Evolutionary conservation across 2,329 filamentous ascomycete species (phyloP), one percentile per base, ranked within the genome.

Genomic region (Penicillium polonicum): DNA sequence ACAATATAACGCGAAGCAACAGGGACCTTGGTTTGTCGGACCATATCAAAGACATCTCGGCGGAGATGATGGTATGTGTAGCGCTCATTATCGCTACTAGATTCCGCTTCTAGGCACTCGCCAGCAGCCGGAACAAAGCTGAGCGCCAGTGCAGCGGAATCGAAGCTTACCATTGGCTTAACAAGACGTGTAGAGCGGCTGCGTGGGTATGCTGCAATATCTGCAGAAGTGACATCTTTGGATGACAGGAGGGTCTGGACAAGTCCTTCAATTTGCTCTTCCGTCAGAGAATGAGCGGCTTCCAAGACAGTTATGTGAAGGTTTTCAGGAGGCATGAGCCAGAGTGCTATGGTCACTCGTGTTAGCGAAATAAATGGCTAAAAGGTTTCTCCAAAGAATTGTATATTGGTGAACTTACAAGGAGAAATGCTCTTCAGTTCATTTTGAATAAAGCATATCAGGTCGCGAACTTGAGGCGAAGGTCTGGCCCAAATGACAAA

Each of bases 41-140:
- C 83, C 43, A 86, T 77, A 39, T 83, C 79, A 71, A 88, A 93
- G 3, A 94, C 70, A 69, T 96, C 91, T 2, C 88, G 83, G 2
- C 92, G 86, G 3, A 97, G 84, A 72, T 97, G 92, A 70, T 96
- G 92, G 71, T 96, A 96, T 0, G 88, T 92, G 75, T 91, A 96
- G 1, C 67, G 69, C 63, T 93, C 89, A 19, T 84, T 82, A 44
- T 81, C 68, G 1, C 51, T 45, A 7, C 63, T 75, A 13, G 77
- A 70, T 25, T 76, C 73, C 36, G 68, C 66, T 10, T 67, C 60
- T 17, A 72, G 62, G 0, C 71, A 66, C 76, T 92, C 88, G 7
- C 86, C 85, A 3, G 85, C 82, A 0, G 90, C 91, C 0, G 92
- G 92, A 2, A 96, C 79, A 74, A 94, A 96, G 25, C 89, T 93